A percentile compares a stretch with the other conserved stretches of the same genome.
These are phyloP conservation scores for Clarireedia homoeocarpa DNA, from an alignment of 2,329 filamentous ascomycete species.

Conservation along the genomic window DNA sequence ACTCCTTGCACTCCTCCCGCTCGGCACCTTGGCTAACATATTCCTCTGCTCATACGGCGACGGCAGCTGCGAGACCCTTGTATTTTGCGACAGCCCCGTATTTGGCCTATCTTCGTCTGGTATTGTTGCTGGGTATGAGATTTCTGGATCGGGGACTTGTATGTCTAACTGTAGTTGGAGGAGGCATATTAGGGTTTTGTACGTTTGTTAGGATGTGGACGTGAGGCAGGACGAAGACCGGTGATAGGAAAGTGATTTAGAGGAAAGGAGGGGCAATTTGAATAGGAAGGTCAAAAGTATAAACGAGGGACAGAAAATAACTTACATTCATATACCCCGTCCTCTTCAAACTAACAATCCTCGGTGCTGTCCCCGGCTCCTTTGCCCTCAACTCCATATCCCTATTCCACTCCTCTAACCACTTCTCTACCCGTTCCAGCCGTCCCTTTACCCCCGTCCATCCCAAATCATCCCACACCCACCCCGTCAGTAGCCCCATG, in stretches of 20 bases:
- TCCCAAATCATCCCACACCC: constrained; percentile 90
- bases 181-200: constrained; percentile 20
- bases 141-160: constrained; percentile 71
- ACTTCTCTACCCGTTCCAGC: constrained; percentile 63
- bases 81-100: background rate
- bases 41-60: background rate
- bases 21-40: background rate
- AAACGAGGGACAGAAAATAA: constrained; percentile 3
- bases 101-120: background rate
- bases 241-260: background rate
- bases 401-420: constrained; percentile 81
- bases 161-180: constrained; percentile 56
- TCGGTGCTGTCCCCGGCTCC: constrained; percentile 49
- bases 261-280: background rate
- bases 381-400: constrained; percentile 53
- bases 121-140: constrained; percentile 35
- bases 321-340: constrained; percentile 83
- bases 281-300: background rate
- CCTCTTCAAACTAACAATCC: constrained; percentile 67
- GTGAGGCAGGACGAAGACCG: background rate
- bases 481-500: constrained; percentile 77
- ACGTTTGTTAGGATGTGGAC: background rate
- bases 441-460: constrained; percentile 67
- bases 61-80: background rate
- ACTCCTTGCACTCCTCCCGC: background rate